Evolutionary conservation across 495 filamentous ascomycete genomes (phyloP), one percentile per base, ranked within the genome.

Genomic region (Aspergillus heteromorphus): DNA sequence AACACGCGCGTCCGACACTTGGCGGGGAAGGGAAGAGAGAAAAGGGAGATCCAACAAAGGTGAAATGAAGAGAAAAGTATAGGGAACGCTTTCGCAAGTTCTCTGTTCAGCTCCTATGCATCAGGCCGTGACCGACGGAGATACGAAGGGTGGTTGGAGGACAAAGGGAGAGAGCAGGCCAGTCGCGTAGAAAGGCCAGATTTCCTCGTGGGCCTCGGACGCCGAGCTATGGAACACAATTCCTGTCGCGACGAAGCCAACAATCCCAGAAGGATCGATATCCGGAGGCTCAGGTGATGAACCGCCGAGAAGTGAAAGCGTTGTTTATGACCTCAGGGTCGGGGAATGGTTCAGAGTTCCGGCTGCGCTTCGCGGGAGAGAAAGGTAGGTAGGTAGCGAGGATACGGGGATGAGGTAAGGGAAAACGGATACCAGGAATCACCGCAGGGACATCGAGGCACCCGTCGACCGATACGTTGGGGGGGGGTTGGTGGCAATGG

Each of bases 101-200:
- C n/a, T 54, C 40, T 40, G 53, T 45, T 59, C 48, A 59, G 21
- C 49, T 29, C 51, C 40, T 55, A 49, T 40, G 45, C 57, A 60
- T 56, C 54, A 54, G 49, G 45, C 51, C 54, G 53, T 47, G 30
- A 56, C 30, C 29, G 41, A 48, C 50, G 30, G 20, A 17, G 48
- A 20, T 42, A 40, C 31, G 41, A 34, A 45, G 27, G 20, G 53
- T 50, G 52, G 45, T 51, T 43, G 38, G 49, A 48, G 36, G 51
- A 56, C 50, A 53, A 57, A 54, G 48, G 47, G 48, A 55, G 21
- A 45, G 45, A 23, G 49, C 18, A 16, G 49, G 48, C 48, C 53
- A 55, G 52, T 56, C 49, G 56, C 55, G 53, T 30, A 47, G 50
- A 59, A 55, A 63, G 61, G 61, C 61, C 61, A 64, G 61, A 64